Evolutionary conservation across 2,329 filamentous ascomycete species (phyloP).

Genomic region (Colletotrichum higginsianum): DNA sequence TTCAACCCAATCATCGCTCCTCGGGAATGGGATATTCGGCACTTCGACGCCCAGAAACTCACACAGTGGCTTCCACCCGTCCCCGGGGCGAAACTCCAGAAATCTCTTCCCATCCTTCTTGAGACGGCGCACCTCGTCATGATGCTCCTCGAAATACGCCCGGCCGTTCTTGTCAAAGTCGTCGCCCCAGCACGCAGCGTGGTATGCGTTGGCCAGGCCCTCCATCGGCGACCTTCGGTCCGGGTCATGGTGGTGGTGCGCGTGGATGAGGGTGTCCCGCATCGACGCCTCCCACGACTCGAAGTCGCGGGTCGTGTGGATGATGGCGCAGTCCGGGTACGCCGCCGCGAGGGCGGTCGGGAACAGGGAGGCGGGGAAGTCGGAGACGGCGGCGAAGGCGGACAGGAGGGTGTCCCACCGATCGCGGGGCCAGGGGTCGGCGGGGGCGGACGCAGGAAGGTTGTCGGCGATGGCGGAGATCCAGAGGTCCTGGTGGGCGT

Average conservation of each 20-base stretch:
- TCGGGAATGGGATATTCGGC: slow-evolving; percentile 47
- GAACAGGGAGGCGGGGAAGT: slow-evolving; percentile 56
- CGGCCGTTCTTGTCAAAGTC: slow-evolving; percentile 47
- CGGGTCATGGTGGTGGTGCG: slow-evolving; percentile 37
- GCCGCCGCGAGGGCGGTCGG: slow-evolving; percentile 72
- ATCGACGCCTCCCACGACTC: slow-evolving; percentile 70
- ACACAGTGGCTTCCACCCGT: slow-evolving; percentile 50
- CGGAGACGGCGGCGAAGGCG: slow-evolving; percentile 46
- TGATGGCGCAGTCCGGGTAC: slow-evolving; percentile 74
- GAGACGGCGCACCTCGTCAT: slow-evolving; percentile 44
- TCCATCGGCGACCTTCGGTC: slow-evolving; percentile 46
- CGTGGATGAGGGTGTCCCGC: slow-evolving; percentile 49
- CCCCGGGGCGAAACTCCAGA: slow-evolving; percentile 47
- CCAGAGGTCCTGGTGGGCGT: slow-evolving; percentile 53
- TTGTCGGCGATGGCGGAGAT: slow-evolving; percentile 53
- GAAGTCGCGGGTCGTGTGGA: slow-evolving; percentile 71
- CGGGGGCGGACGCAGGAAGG: slow-evolving; percentile 44
- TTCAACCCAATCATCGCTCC: slow-evolving; percentile 50
- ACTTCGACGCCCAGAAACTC: slow-evolving; percentile 46
- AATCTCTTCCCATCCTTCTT: slow-evolving; percentile 43
- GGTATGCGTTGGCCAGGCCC: slow-evolving; percentile 46
- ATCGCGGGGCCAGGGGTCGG: slow-evolving; percentile 48
- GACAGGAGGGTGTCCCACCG: slow-evolving; percentile 55
- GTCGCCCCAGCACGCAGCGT: slow-evolving; percentile 49
- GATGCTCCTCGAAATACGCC: slow-evolving; percentile 47